These are phyloP conservation scores for Chrysoporthe puriensis DNA, from an alignment of 2,329 filamentous ascomycete species.

Conservation along the genomic window DNA sequence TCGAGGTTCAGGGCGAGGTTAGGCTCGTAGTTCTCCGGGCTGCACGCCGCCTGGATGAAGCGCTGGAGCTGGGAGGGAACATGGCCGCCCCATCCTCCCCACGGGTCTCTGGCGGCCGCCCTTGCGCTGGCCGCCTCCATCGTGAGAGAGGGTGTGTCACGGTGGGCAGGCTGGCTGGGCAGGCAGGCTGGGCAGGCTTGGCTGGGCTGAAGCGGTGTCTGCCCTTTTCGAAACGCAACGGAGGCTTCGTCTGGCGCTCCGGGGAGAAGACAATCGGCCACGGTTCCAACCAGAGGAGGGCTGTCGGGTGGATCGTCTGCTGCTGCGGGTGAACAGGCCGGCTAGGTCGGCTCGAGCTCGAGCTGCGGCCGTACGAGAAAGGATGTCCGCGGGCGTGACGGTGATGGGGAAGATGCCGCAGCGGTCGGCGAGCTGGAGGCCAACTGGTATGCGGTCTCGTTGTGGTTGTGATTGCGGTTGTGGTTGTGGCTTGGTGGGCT, in stretches of 20 bases:
- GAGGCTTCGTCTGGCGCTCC: background rate
- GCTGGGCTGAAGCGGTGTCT: background rate
- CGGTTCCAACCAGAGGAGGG: background rate
- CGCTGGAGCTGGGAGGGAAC: conserved; percentile 87
- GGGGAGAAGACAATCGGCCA: too few relatives aligned
- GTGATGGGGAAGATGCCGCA: background rate
- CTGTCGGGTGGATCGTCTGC: too few relatives aligned
- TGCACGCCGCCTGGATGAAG: conserved; percentile 95
- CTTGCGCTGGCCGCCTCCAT: conserved; percentile 97
- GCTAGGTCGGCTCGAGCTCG: background rate
- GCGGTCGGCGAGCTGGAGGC: background rate
- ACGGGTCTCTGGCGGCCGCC: conserved; percentile 93
- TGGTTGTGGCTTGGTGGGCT: background rate
- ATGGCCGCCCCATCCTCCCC: conserved; percentile 74
- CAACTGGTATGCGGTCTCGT: background rate
- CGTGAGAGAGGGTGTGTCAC: conserved; percentile 34
- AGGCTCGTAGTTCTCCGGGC: conserved; percentile 95
- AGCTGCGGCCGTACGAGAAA: background rate
- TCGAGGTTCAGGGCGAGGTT: conserved; percentile 96
- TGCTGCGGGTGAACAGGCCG: background rate
- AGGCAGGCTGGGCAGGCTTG: conserved; percentile 17
- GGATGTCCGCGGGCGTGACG: background rate
- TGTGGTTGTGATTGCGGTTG: background rate
- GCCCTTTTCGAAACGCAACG: background rate
- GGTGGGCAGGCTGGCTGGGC: background rate